phyloP scores from a whole-genome alignment of 192 early-diverging fungal species.

The Entomortierella parvispora region DNA sequence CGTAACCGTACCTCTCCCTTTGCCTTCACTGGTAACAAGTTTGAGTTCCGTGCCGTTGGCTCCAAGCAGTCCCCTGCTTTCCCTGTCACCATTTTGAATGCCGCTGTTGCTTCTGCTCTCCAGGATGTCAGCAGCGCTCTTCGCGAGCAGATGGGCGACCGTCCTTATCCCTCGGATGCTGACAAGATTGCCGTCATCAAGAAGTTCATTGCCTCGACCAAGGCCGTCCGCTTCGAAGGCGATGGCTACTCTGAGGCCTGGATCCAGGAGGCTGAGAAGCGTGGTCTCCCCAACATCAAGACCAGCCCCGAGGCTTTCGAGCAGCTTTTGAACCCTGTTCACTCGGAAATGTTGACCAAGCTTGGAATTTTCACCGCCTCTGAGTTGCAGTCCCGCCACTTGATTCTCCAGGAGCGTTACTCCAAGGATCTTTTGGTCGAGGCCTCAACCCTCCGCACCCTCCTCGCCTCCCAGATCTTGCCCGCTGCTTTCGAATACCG shows the following conservation, averaged over 20 bases:
- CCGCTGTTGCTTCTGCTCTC: slow-evolving; percentile 85
- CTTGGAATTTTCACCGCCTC: slow-evolving; percentile 81
- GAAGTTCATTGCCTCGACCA: slow-evolving; percentile 77
- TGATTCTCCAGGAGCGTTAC: slow-evolving; percentile 95
- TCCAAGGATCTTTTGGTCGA: slow-evolving; percentile 94
- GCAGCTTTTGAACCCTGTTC: slow-evolving; percentile 72
- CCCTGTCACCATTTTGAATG: slow-evolving; percentile 90
- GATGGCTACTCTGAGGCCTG: slow-evolving; percentile 96
- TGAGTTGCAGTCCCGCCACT: slow-evolving; percentile 90
- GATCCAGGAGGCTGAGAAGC: slow-evolving; percentile 87
- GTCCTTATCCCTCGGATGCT: slow-evolving; percentile 75
- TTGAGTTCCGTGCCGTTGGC: slow-evolving; percentile 74
- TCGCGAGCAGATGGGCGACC: slow-evolving; percentile 80
- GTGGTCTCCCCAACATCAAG: slow-evolving; percentile 95
- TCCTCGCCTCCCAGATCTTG: slow-evolving; percentile 83
- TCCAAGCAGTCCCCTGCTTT: slow-evolving; percentile 96
- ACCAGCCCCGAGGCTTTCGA: slow-evolving; percentile 86
- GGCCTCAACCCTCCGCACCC: slow-evolving; percentile 81
- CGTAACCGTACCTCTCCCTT: slow-evolving; percentile 96
- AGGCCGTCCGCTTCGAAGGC: slow-evolving; percentile 91
- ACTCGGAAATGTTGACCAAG: slow-evolving; percentile 78
- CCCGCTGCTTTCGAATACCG: slow-evolving; percentile 88
- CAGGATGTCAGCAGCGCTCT: slow-evolving; percentile 77
- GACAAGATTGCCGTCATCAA: slow-evolving; percentile 89
- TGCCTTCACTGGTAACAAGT: too few species aligned